phyloP scores from a whole-genome alignment of 495 filamentous ascomycete species.

The Geoglossum glabrum region DNA sequence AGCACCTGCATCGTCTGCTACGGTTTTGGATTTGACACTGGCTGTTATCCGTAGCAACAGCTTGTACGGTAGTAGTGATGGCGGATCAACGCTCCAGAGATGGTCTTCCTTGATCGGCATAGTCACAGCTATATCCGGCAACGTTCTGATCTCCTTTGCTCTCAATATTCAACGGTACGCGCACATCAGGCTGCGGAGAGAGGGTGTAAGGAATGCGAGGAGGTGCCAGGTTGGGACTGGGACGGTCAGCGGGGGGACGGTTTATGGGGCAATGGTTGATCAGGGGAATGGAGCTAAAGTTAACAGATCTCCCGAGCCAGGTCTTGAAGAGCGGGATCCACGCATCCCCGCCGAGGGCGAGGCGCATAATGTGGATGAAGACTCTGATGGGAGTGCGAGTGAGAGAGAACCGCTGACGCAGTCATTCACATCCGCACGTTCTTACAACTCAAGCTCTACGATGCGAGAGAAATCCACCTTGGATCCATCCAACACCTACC shows the following conservation, averaged over 20 bases:
- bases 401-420: constrained; percentile 29
- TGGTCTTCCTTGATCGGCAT: constrained; percentile 95
- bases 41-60: not conserved
- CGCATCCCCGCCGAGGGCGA: constrained; percentile 10
- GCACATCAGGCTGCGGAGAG: constrained; percentile 54
- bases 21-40: not conserved
- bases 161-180: constrained; percentile 95
- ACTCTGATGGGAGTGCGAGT: constrained; percentile 11
- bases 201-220: constrained; percentile 25
- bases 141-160: constrained; percentile 81
- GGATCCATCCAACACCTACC: constrained; percentile 40
- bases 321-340: not conserved
- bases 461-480: not conserved
- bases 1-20: not conserved
- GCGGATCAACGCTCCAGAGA: constrained; percentile 27
- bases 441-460: constrained; percentile 9
- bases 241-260: constrained; percentile 11
- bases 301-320: not conserved
- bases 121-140: constrained; percentile 72
- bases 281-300: not conserved
- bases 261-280: not conserved
- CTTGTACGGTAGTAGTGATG: constrained; percentile 12
- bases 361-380: constrained; percentile 12
- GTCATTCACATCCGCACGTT: constrained; percentile 25
- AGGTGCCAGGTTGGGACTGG: constrained; percentile 10